Base-by-base conservation (phyloP, 257 asterid species). In the Handroanthus guayacan region DNA sequence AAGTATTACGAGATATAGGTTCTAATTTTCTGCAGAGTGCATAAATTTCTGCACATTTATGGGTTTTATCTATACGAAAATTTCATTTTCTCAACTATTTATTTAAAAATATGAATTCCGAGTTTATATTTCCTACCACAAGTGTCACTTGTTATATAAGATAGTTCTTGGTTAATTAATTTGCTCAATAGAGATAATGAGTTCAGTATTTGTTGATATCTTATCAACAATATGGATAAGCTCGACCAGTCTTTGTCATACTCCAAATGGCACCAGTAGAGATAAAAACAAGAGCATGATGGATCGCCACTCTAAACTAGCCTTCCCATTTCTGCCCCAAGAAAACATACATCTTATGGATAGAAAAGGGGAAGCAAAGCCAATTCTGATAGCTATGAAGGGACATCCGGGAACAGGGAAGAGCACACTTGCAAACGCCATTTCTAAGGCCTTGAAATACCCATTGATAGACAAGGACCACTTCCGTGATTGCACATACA, bases 331-430 rank as follows among this genome's bases (percentile, higher is more conserved):
- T 2, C 36, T 11, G 2, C 9, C 8, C 5, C 60, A 2, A 54
- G 60, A n/a, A 16, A 16, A 64, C 13, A 75, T 16, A 38, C 34
- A 11, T 14, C 72, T 62, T 0, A 60, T 79, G 89, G 86, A 77
- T 69, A 61, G 36, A 67, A 65, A 58, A 45, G 69, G 6, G 5
- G 71, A 36, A 62, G 80, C 72, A 54, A 74, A 48, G 51, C 86
- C 83, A 47, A 63, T 78, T 10, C 52, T 92, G 82, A 85, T 92
- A 77, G 95, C 95, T 13, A 86, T 92, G 96, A 92, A 92, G 77
- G 97, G 97, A 36, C 97, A 92, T 80, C 97, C 95, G 2, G 97
- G 97, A 1, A 89, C 89, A n/a, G 97, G 97, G 0, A 90, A 90
- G 81, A 87, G 82, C 86, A 89, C 97, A 5, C 69, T 89, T 4